Evolutionary conservation across 2,329 filamentous ascomycete genomes (phyloP).

Genomic region (Furcasterigmium furcatum): DNA sequence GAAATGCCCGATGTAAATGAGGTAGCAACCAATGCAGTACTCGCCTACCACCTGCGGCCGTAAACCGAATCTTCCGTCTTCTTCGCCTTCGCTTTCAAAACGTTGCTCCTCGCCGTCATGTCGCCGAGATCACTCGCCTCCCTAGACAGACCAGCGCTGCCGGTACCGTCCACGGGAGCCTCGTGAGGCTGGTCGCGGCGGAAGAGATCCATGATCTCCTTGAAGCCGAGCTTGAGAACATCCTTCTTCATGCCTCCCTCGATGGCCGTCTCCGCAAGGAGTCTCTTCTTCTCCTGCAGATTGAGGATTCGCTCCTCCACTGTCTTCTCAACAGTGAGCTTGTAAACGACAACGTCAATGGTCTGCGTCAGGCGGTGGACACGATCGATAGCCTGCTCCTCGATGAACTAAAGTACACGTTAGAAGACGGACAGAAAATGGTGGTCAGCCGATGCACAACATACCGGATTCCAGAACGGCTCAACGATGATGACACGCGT

Average conservation of each 20-base stretch:
- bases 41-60: background rate
- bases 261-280: conserved; percentile 87
- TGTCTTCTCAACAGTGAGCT: conserved; percentile 79
- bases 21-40: too few relatives aligned
- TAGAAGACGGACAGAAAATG: too few relatives aligned
- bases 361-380: conserved; percentile 98
- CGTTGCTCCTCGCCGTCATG: background rate
- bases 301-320: conserved; percentile 95
- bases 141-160: background rate
- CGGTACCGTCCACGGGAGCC: background rate
- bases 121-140: too few relatives aligned
- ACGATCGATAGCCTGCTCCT: conserved; percentile 97
- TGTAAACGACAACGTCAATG: conserved; percentile 91
- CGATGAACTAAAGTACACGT: conserved; percentile 67
- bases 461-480: conserved; percentile 95
- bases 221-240: conserved; percentile 4
- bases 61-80: background rate
- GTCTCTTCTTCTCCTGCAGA: conserved; percentile 89
- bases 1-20: too few relatives aligned
- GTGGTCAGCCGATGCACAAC: conserved; percentile 29
- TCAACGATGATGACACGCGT: conserved; percentile 92
- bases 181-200: conserved; percentile 6
- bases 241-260: conserved; percentile 65
- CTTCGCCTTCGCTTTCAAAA: background rate
- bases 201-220: conserved; percentile 54